A percentile compares a stretch with the other conserved stretches of the same genome.
Evolutionary conservation across 2,329 filamentous ascomycete species (phyloP).

Genomic region (Ascochyta fabae): DNA sequence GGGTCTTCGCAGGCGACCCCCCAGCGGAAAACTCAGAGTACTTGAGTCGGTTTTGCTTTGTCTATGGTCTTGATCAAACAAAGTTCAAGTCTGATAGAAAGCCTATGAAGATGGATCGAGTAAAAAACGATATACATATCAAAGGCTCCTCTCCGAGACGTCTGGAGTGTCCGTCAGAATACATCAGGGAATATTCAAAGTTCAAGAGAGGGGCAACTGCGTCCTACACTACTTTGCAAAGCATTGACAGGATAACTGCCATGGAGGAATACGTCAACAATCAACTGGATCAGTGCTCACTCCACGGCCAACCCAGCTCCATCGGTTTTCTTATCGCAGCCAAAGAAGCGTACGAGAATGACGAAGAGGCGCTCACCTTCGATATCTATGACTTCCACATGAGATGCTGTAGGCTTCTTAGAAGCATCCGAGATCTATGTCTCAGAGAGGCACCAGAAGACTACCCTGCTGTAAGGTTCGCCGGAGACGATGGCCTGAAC

Average conservation of each 20-base stretch:
- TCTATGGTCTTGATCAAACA: conserved; percentile 4
- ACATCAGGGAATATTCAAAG: background rate
- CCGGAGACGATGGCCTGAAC: background rate
- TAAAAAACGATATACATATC: background rate
- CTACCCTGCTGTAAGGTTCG: conserved; percentile 11
- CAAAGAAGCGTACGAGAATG: conserved; percentile 13
- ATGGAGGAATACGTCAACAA: background rate
- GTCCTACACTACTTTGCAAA: background rate
- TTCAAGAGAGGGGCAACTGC: background rate
- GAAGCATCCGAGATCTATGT: conserved; percentile 9
- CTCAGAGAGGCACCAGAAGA: conserved; percentile 12
- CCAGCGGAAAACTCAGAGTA: background rate
- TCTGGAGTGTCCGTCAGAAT: background rate
- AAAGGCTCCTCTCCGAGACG: background rate
- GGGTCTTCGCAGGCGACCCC: background rate
- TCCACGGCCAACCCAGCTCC: background rate
- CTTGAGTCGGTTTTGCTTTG: background rate
- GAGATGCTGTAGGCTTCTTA: conserved; percentile 8
- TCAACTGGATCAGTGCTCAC: background rate
- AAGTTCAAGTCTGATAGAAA: background rate
- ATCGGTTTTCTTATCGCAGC: conserved; percentile 9
- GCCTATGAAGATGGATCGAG: background rate
- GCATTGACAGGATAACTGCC: background rate
- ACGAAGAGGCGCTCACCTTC: conserved; percentile 16
- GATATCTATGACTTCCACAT: conserved; percentile 8